phyloP scores from a whole-genome alignment of 1,139 yeast genomes.

The Pichia sp. region DNA sequence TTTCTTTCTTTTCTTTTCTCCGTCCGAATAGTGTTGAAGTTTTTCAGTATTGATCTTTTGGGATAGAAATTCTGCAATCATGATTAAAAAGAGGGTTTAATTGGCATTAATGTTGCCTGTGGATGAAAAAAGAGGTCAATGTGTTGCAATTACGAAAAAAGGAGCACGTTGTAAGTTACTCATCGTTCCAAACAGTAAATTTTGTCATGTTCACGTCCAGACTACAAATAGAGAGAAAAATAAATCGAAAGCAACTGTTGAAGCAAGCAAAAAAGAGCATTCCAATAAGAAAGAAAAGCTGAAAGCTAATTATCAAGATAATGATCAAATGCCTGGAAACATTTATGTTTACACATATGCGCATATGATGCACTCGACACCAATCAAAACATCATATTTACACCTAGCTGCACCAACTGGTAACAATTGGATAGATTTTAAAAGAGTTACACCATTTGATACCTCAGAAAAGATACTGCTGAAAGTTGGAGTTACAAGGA shows the following conservation, averaged over 20 bases:
- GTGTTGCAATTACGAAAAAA: slow-evolving; percentile 9
- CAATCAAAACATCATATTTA: slow-evolving; percentile 29
- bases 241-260: not conserved
- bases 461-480: slow-evolving; percentile 39
- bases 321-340: slow-evolving; percentile 34
- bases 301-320: not conserved
- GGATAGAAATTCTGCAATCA: too few relatives aligned
- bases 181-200: slow-evolving; percentile 5
- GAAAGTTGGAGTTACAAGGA: slow-evolving; percentile 54
- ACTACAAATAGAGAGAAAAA: not conserved
- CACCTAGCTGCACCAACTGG: slow-evolving; percentile 21
- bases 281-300: too few relatives aligned
- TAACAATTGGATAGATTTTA: slow-evolving; percentile 24
- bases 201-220: slow-evolving; percentile 11
- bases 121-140: slow-evolving; percentile 1
- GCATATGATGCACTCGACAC: slow-evolving; percentile 33
- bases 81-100: not conserved
- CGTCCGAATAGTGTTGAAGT: not conserved
- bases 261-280: too few relatives aligned
- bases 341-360: slow-evolving; percentile 50
- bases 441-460: slow-evolving; percentile 34
- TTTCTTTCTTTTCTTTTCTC: not conserved
- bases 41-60: too few relatives aligned
- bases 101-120: too few relatives aligned
- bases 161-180: slow-evolving; percentile 9